Evolutionary conservation across 31 red algal genomes (phyloP).

Genomic region (Endocladia muricata): DNA sequence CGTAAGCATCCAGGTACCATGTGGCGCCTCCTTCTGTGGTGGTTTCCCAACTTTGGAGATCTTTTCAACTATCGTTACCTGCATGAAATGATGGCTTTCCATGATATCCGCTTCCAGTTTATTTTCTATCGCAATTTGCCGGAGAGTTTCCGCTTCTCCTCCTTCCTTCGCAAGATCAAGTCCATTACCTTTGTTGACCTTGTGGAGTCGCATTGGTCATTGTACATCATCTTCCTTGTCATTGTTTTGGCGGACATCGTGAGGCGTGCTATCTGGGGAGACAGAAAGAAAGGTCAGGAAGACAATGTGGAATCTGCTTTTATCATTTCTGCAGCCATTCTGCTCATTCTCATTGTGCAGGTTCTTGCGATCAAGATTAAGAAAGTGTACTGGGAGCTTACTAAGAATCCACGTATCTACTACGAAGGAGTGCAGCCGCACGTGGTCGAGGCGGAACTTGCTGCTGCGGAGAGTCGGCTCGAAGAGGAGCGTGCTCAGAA

Average conservation of each 20-base stretch:
- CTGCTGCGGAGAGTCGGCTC: not conserved
- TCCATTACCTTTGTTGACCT: constrained; percentile 67
- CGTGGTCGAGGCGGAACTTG: constrained; percentile 31
- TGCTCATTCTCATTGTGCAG: constrained; percentile 29
- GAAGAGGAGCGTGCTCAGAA: constrained; percentile 10
- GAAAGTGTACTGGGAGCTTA: constrained; percentile 61
- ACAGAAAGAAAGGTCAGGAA: constrained; percentile 1
- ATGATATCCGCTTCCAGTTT: constrained; percentile 92
- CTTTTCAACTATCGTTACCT: constrained; percentile 36
- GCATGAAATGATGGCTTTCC: constrained; percentile 81
- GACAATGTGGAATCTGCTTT: constrained; percentile 43
- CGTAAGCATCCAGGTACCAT: constrained; percentile 25
- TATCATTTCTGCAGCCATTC: constrained; percentile 39
- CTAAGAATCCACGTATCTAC: constrained; percentile 75
- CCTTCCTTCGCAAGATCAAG: constrained; percentile 82
- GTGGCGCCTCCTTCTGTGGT: constrained; percentile 74
- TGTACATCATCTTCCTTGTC: constrained; percentile 62
- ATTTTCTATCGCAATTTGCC: constrained; percentile 88
- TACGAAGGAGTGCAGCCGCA: constrained; percentile 42
- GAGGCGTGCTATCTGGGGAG: constrained; percentile 31
- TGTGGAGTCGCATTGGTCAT: constrained; percentile 81
- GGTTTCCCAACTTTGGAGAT: constrained; percentile 40
- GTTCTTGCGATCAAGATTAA: constrained; percentile 63
- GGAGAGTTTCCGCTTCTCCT: constrained; percentile 74
- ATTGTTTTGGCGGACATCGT: constrained; percentile 57